Evolutionary conservation across 1,284 basidiomycete genomes (phyloP).

Genomic region (Cystobasidium pallidum): DNA sequence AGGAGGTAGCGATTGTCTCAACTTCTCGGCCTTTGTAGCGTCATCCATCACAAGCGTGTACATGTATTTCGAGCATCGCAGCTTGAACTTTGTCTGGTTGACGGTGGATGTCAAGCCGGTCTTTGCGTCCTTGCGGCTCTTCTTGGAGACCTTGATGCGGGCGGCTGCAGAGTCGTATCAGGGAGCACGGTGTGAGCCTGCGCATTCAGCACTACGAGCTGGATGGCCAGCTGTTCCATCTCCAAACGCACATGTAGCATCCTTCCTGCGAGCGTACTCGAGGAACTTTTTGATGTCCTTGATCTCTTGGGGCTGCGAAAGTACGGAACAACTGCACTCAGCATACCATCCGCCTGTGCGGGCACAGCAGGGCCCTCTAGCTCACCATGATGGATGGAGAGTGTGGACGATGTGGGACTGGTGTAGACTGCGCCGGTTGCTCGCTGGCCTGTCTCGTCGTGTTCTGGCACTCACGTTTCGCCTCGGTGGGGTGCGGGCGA

Average conservation of each 20-base stretch:
- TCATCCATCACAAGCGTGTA: constrained; percentile 97
- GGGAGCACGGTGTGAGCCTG: background rate
- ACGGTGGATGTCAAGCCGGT: constrained; percentile 64
- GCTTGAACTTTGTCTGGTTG: constrained; percentile 94
- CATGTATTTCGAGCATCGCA: constrained; percentile 90
- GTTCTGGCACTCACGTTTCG: too few relatives aligned
- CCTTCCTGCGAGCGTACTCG: constrained; percentile 83
- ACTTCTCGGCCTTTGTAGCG: constrained; percentile 97
- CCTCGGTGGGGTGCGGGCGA: background rate
- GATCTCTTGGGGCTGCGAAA: constrained; percentile 87
- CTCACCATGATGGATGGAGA: constrained; percentile 34
- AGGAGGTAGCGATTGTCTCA: constrained; percentile 92
- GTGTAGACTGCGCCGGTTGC: background rate
- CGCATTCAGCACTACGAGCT: too few relatives aligned
- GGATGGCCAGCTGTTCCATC: background rate
- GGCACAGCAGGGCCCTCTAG: background rate
- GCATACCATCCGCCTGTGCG: background rate
- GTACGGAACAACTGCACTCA: background rate
- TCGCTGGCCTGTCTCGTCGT: background rate
- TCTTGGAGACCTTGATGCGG: constrained; percentile 44
- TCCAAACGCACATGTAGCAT: constrained; percentile 60
- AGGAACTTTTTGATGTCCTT: constrained; percentile 99
- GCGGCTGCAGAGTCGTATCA: constrained; percentile 28
- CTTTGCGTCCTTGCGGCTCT: constrained; percentile 48
- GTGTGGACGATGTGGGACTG: constrained; percentile 16